phyloP scores from a whole-genome alignment of 306 rosid genomes.

The Fagus crenata region DNA sequence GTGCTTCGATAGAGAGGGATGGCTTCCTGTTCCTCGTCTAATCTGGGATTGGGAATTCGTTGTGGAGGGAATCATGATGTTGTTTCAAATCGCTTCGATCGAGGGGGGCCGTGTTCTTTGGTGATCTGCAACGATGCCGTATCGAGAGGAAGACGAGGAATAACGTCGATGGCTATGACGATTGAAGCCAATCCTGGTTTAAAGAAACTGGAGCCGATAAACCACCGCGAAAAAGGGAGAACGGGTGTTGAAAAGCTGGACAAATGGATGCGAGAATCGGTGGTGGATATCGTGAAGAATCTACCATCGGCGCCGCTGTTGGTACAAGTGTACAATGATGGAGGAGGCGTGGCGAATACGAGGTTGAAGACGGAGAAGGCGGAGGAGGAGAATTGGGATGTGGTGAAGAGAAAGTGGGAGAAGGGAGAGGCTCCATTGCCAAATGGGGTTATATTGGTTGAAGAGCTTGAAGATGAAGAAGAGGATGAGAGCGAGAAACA shows the following conservation, averaged over 20 bases:
- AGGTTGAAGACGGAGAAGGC: conserved; percentile 46
- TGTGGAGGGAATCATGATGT: conserved; percentile 32
- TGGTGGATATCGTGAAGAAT: conserved; percentile 70
- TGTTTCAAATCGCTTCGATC: neutral
- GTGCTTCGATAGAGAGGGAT: neutral
- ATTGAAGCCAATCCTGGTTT: neutral
- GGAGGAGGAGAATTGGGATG: conserved; percentile 56
- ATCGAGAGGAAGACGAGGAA: conserved; percentile 18
- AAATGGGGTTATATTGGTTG: conserved; percentile 77
- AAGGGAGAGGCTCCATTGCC: conserved; percentile 47
- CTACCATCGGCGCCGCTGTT: conserved; percentile 62
- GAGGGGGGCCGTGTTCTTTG: conserved; percentile 4
- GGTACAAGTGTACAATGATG: conserved; percentile 46
- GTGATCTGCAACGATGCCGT: conserved; percentile 10
- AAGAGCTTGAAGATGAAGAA: conserved; percentile 40
- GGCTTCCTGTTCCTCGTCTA: conserved; percentile 28
- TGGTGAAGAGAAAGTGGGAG: conserved; percentile 52
- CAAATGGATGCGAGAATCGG: conserved; percentile 70
- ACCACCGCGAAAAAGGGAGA: conserved; percentile 20
- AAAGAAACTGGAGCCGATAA: neutral
- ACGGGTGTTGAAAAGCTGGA: conserved; percentile 53
- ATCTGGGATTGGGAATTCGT: conserved; percentile 24
- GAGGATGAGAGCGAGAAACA: conserved; percentile 2
- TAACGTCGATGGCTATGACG: conserved; percentile 3
- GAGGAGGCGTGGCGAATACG: neutral